Evolutionary conservation across 2,329 filamentous ascomycete species (phyloP).

Genomic region (Colletotrichum chrysophilum): DNA sequence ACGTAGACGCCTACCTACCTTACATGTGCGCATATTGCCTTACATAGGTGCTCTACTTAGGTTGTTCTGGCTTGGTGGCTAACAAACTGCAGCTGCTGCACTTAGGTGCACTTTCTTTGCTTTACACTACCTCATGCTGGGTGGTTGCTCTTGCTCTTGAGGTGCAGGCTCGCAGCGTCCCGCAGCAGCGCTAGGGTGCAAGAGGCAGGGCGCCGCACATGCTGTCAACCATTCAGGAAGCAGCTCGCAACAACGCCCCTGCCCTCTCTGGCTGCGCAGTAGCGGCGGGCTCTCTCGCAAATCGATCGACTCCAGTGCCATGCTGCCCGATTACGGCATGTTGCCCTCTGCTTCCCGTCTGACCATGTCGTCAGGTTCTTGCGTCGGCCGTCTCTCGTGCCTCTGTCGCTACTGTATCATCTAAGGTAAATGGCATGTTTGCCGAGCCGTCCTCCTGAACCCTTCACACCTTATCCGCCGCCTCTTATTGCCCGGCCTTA

Average conservation of each 20-base stretch:
- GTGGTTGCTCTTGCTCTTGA: not conserved
- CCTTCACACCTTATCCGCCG: not conserved
- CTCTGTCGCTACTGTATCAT: slow-evolving; percentile 3
- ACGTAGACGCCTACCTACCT: not conserved
- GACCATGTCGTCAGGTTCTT: not conserved
- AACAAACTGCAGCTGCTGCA: not conserved
- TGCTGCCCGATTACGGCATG: not conserved
- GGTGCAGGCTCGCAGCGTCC: slow-evolving; percentile 1
- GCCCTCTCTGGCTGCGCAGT: not conserved
- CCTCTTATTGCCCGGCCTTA: not conserved
- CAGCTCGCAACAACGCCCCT: slow-evolving; percentile 6
- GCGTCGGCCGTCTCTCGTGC: not conserved
- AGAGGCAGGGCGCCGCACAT: slow-evolving; percentile 2
- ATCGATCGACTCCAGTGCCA: slow-evolving; percentile 11
- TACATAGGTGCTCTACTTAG: not conserved
- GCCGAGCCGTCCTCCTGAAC: not conserved
- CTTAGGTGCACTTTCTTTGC: not conserved
- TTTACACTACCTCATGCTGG: not conserved
- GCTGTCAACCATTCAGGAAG: not conserved
- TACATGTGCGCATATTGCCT: not conserved
- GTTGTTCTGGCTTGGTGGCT: not conserved
- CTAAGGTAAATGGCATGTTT: not conserved
- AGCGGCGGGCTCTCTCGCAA: not conserved
- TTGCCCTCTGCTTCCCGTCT: not conserved
- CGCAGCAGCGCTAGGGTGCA: slow-evolving; percentile 17